Evolutionary conservation across 805 yeast genomes (phyloP).

Genomic region (Kodamaea hsintzibuensis): DNA sequence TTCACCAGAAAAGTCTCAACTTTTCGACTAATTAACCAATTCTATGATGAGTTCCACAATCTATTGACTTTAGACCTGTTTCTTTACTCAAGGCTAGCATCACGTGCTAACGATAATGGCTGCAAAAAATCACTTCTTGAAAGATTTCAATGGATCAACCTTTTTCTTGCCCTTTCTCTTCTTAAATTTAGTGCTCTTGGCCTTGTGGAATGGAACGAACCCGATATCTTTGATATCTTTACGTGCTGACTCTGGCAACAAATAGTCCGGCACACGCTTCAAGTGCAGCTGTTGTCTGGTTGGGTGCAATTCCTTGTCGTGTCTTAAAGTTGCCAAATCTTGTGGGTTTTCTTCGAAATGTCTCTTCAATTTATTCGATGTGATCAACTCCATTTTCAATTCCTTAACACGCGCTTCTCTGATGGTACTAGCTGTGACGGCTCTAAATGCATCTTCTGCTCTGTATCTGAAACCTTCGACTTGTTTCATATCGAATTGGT

Average conservation of each 20-base stretch:
- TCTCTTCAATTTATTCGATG: conserved; percentile 87
- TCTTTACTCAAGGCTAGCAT: background rate
- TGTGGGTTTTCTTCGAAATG: conserved; percentile 98
- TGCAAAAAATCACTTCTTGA: conserved; percentile 18
- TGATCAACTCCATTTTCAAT: conserved; percentile 78
- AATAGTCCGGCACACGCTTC: conserved; percentile 89
- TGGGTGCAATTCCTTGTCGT: conserved; percentile 85
- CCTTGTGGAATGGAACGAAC: conserved; percentile 70
- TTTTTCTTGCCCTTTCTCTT: conserved; percentile 26
- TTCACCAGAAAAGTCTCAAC: too few species aligned
- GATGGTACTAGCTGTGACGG: conserved; percentile 85
- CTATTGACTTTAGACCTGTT: too few species aligned
- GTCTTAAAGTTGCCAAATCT: conserved; percentile 84
- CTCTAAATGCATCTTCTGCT: conserved; percentile 95
- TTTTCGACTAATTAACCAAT: background rate
- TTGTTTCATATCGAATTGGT: conserved; percentile 87
- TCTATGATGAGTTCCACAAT: background rate
- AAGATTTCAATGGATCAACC: conserved; percentile 63
- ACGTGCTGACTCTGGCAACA: conserved; percentile 79
- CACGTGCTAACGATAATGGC: background rate
- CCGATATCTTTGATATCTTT: conserved; percentile 55
- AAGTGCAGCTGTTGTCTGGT: conserved; percentile 80
- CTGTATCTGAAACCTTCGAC: conserved; percentile 95
- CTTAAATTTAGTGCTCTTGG: conserved; percentile 44
- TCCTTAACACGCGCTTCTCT: conserved; percentile 94